These are phyloP conservation scores for Cylindrodendrum hubeiense DNA, from an alignment of 2,329 filamentous ascomycete genomes.

Conservation along the genomic window DNA sequence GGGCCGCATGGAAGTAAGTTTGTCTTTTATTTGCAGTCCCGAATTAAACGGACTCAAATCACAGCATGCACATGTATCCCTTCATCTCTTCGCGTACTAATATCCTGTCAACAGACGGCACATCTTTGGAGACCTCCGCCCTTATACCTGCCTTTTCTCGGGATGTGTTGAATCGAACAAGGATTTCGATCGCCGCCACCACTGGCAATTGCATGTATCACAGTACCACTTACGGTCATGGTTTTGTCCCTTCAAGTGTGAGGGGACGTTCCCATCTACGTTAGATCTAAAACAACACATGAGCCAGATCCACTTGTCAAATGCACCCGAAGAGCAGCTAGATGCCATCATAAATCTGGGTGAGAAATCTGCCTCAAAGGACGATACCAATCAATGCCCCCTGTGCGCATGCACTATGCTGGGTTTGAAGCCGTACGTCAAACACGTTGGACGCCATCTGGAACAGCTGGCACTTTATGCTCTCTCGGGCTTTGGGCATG, in stretches of 20 bases:
- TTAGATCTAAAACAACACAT: slow-evolving; percentile 5
- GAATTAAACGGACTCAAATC: neutral
- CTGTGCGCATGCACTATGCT: slow-evolving; percentile 28
- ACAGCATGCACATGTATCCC: neutral
- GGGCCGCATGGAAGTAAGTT: slow-evolving; percentile 48
- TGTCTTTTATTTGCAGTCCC: neutral
- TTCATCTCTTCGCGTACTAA: neutral
- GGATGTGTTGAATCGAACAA: slow-evolving; percentile 39
- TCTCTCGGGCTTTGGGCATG: slow-evolving; percentile 20
- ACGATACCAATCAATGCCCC: slow-evolving; percentile 25
- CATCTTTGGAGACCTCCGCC: slow-evolving; percentile 52
- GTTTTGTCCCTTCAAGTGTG: slow-evolving; percentile 38
- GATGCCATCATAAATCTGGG: neutral
- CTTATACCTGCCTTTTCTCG: slow-evolving; percentile 51
- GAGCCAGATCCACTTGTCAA: neutral
- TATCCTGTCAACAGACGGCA: slow-evolving; percentile 45
- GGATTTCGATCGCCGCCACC: slow-evolving; percentile 34
- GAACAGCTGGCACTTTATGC: slow-evolving; percentile 41
- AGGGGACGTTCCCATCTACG: neutral
- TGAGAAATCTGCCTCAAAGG: slow-evolving; percentile 4
- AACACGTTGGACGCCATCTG: slow-evolving; percentile 44
- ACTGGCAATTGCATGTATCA: slow-evolving; percentile 42
- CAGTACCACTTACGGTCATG: slow-evolving; percentile 43
- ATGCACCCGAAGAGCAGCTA: neutral
- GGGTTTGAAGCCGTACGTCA: slow-evolving; percentile 35